A percentile compares a stretch with the other conserved stretches of the same genome.
Evolutionary conservation across 129 eudicot species (phyloP).

Genomic region (Glebionis coronaria): DNA sequence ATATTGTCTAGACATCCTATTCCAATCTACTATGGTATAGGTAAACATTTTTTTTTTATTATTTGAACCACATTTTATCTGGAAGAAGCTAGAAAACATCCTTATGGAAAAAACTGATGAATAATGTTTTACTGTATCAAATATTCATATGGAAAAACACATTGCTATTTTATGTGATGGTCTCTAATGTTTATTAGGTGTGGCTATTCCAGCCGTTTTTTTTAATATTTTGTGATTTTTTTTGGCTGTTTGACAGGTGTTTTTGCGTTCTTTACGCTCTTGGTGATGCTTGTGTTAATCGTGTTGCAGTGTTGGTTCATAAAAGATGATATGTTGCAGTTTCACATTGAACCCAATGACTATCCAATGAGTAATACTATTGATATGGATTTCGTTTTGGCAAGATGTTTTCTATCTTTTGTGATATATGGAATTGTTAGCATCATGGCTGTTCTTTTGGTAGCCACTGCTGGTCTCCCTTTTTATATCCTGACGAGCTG

Average conservation of each 20-base stretch:
- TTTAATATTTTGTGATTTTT: background rate
- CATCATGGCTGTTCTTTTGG: conserved; percentile 69
- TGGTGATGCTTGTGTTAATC: too few relatives aligned
- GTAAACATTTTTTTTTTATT: conserved; percentile 27
- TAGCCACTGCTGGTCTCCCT: conserved; percentile 69
- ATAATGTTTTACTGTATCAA: too few relatives aligned
- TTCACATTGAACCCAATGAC: too few relatives aligned
- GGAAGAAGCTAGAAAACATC: too few relatives aligned
- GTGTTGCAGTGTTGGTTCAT: too few relatives aligned
- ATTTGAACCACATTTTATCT: too few relatives aligned
- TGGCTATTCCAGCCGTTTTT: background rate
- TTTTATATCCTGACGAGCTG: conserved; percentile 37
- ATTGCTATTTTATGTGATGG: too few relatives aligned
- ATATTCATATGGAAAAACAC: too few relatives aligned
- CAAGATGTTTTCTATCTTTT: conserved; percentile 46
- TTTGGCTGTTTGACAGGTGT: conserved; percentile 31
- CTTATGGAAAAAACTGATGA: too few relatives aligned
- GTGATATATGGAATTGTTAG: conserved; percentile 78
- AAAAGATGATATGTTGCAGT: too few relatives aligned
- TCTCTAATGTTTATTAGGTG: too few relatives aligned
- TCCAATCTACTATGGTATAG: conserved; percentile 85
- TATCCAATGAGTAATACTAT: too few relatives aligned
- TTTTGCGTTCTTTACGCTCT: conserved; percentile 44
- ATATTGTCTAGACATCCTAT: conserved; percentile 78
- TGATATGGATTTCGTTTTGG: conserved; percentile 53